Evolutionary conservation across 1,284 basidiomycete genomes (phyloP), one percentile per base, ranked within the genome.

Genomic region (Xanthoconium separans): DNA sequence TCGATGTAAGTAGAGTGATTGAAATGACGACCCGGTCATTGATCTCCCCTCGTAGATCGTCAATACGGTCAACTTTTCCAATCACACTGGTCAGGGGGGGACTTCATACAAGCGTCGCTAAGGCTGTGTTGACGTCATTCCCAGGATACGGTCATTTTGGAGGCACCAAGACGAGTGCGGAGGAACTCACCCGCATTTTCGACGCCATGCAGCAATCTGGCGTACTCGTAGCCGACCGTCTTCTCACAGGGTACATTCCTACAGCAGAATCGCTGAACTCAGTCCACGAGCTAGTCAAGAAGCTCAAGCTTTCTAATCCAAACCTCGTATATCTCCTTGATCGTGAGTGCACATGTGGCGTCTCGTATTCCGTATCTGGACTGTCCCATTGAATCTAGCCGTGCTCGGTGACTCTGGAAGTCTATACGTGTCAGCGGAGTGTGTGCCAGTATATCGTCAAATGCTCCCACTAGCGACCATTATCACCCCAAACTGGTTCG

Each of bases 401-500:
- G 94, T 97, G 3, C 84, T 96, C 74, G 95, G 95, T 13, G 96
- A 98, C 69, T 80, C 92, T 13, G 93, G 93, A 5, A 81, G 77
- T 45, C 75, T 97, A 12, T 99, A 99, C 64, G 95, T 99, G 27
- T 83, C 93, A 7, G 77, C 86, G 12, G 87, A 93, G 59, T 93
- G 95, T 6, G 81, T 99, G 51, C 93, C 95, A 0, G 82, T 95
- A 45, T 99, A 99, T 75, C 84, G 86, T 49, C 71, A 75, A 44
- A 83, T 99, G 73, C 78, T 99, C 3, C 78, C 82, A 16, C 74
- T 89, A 22, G 87, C 95, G 2, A 93, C 91, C 0, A 88, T 98
- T 53, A 96, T 98, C 60, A 95, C 96, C 0, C 96, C 96, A 0
- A 99, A 99, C 69, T 97, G 95, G 82, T 99, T 96, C 61, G 97